Percentiles rank a stretch among this genome's conserved stretches.
These are phyloP conservation scores for Plasmodium inui DNA, from an alignment of 169 alveolate genomes.

Conservation along the genomic window DNA sequence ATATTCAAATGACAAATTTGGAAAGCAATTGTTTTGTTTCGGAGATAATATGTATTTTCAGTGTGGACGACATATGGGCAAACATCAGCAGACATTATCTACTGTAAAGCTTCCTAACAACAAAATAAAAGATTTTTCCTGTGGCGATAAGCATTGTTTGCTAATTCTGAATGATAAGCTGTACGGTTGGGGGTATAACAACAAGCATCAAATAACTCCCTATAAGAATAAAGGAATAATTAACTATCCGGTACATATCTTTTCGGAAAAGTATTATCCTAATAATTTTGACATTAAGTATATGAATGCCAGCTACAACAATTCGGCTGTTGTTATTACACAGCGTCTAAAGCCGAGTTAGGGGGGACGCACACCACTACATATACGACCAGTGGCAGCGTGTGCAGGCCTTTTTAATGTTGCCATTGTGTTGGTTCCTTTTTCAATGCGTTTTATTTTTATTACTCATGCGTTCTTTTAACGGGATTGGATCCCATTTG, in stretches of 20 bases:
- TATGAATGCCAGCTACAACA: conserved; percentile 60
- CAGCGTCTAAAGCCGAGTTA: not conserved
- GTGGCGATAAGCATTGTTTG: conserved; percentile 74
- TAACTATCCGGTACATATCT: conserved; percentile 27
- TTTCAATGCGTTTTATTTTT: not conserved
- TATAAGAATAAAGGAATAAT: conserved; percentile 70
- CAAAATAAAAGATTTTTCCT: conserved; percentile 66
- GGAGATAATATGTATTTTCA: conserved; percentile 73
- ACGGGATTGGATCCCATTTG: not conserved
- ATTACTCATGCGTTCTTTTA: not conserved
- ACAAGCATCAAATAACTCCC: conserved; percentile 62
- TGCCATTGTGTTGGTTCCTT: not conserved
- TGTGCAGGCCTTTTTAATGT: not conserved
- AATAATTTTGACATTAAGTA: conserved; percentile 34
- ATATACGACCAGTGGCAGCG: not conserved
- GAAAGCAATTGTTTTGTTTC: conserved; percentile 69
- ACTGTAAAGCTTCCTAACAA: conserved; percentile 68
- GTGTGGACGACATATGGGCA: conserved; percentile 72
- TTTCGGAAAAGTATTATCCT: conserved; percentile 23
- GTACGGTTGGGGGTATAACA: conserved; percentile 73
- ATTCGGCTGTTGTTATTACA: conserved; percentile 54
- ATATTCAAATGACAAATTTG: conserved; percentile 66
- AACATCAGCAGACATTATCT: conserved; percentile 72
- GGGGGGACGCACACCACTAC: not conserved
- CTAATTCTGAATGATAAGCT: conserved; percentile 54